phyloP scores from a whole-genome alignment of 441 rosid species.

The Aquilaria agallochum region DNA sequence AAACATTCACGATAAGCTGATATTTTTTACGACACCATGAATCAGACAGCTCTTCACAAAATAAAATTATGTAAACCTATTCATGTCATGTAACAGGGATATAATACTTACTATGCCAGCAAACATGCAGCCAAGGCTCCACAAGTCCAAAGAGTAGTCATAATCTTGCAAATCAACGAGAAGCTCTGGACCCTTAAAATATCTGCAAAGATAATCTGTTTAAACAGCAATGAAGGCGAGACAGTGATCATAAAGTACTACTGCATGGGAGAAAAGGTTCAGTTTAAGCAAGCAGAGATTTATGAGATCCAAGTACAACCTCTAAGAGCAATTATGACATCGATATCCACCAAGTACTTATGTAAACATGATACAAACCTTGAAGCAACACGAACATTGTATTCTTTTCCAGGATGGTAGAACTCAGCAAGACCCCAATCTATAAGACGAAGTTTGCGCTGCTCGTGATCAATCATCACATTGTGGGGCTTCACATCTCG shows the following conservation, averaged over 20 bases:
- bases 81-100: background rate
- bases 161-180: slow-evolving; percentile 96
- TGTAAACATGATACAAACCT: slow-evolving; percentile 37
- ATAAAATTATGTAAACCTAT: background rate
- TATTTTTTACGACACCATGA: no score
- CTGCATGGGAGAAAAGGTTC: no score
- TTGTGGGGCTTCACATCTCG: slow-evolving; percentile 98
- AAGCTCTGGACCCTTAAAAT: slow-evolving; percentile 96
- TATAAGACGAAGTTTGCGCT: slow-evolving; percentile 87
- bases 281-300: no score
- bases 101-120: slow-evolving; percentile 84
- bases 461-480: slow-evolving; percentile 99
- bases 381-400: slow-evolving; percentile 97
- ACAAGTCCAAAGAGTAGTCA: slow-evolving; percentile 93
- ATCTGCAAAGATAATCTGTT: slow-evolving; percentile 36
- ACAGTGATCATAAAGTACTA: background rate
- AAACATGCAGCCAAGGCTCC: slow-evolving; percentile 99
- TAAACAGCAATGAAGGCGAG: background rate
- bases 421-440: slow-evolving; percentile 82
- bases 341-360: no score
- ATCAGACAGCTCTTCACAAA: no score
- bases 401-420: slow-evolving; percentile 52
- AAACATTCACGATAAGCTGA: background rate
- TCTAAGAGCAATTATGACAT: no score
- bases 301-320: no score